Evolutionary conservation across 2,329 filamentous ascomycete genomes (phyloP).

Genomic region (Xylariales sp.): DNA sequence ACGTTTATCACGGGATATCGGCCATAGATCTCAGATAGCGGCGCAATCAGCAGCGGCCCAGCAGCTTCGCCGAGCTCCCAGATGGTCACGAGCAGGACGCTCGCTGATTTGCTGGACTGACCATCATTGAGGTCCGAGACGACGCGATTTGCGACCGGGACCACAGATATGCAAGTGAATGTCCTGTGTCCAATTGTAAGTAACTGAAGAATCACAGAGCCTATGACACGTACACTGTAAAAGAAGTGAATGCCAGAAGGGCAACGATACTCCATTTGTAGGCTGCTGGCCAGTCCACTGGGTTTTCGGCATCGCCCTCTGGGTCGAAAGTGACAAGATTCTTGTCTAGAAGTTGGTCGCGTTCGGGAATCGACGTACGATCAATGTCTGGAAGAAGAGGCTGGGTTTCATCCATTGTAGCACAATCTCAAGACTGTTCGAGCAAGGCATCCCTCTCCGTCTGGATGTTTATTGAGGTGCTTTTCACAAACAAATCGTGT

Average conservation of each 20-base stretch:
- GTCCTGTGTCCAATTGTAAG: constrained; percentile 33
- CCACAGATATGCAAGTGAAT: constrained; percentile 52
- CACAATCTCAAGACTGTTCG: too few species aligned
- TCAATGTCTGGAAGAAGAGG: constrained; percentile 25
- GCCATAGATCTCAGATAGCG: constrained; percentile 57
- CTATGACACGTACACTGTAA: constrained; percentile 42
- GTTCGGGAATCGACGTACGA: constrained; percentile 15
- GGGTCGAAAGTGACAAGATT: constrained; percentile 41
- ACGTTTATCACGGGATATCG: constrained; percentile 50
- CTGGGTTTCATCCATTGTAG: constrained; percentile 30
- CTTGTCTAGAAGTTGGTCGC: constrained; percentile 17
- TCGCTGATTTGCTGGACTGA: constrained; percentile 38
- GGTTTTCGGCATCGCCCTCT: constrained; percentile 44
- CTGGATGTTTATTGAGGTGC: too few species aligned
- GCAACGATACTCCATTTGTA: constrained; percentile 52
- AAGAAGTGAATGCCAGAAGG: constrained; percentile 49
- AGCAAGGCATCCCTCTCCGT: too few species aligned
- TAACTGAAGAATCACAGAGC: constrained; percentile 2
- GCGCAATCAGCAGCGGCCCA: constrained; percentile 56
- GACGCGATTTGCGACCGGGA: constrained; percentile 49
- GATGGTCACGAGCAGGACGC: constrained; percentile 63
- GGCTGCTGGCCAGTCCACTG: constrained; percentile 44
- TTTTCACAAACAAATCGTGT: too few species aligned
- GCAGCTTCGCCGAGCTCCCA: constrained; percentile 64
- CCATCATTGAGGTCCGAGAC: constrained; percentile 39